Evolutionary conservation across 164 flowering plant species (phyloP).

Genomic region (Buxus sempervirens): DNA sequence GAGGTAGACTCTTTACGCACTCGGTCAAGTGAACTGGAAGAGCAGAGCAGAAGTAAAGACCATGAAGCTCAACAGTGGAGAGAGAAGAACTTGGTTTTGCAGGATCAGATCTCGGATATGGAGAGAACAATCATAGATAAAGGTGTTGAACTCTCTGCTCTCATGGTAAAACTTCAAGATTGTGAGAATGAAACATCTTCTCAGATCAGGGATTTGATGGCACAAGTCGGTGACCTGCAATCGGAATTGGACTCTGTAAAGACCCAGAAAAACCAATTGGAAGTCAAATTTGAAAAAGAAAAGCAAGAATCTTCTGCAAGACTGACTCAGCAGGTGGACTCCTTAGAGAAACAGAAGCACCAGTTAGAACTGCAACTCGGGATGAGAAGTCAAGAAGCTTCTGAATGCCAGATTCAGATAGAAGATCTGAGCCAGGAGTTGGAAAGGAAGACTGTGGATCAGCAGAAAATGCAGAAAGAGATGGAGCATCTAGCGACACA

Average conservation of each 20-base stretch:
- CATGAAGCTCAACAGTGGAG: slow-evolving; percentile 27
- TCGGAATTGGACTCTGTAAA: no score
- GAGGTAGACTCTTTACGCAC: slow-evolving; percentile 24
- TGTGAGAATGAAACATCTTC: slow-evolving; percentile 30
- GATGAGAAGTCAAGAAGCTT: not conserved
- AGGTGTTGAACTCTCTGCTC: slow-evolving; percentile 29
- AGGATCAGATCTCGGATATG: slow-evolving; percentile 25
- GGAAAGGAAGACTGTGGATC: not conserved
- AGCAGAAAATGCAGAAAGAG: slow-evolving; percentile 9
- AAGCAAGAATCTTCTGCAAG: not conserved
- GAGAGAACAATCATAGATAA: slow-evolving; percentile 30
- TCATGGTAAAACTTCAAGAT: slow-evolving; percentile 26
- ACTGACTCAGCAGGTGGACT: not conserved
- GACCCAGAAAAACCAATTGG: no score
- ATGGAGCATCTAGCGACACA: slow-evolving; percentile 19
- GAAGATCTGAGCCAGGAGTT: slow-evolving; percentile 1
- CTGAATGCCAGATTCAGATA: not conserved
- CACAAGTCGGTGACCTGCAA: not conserved
- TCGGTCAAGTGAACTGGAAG: slow-evolving; percentile 19
- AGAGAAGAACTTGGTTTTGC: slow-evolving; percentile 33
- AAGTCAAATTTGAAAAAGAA: no score
- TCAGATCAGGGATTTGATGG: not conserved
- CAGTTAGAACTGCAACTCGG: slow-evolving; percentile 12
- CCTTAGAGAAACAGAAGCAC: not conserved
- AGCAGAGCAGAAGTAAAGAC: slow-evolving; percentile 8